These are phyloP conservation scores for Rhynchosporium agropyri DNA, from an alignment of 2,329 filamentous ascomycete species.

Conservation along the genomic window DNA sequence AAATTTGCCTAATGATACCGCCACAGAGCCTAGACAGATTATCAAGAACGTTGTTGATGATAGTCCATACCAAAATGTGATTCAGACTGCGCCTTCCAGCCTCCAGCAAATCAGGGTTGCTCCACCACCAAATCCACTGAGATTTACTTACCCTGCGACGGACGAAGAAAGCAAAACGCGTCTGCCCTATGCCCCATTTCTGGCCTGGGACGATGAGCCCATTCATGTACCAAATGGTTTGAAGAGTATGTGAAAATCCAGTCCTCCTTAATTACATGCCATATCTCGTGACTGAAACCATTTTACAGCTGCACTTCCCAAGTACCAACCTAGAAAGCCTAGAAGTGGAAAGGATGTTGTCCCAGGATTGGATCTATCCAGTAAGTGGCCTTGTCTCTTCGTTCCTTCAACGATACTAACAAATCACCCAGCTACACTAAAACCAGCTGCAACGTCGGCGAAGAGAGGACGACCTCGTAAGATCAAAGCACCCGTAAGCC, in stretches of 20 bases:
- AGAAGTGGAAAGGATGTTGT: constrained; percentile 39
- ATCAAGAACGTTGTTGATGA: constrained; percentile 23
- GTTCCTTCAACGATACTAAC: neutral
- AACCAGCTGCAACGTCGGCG: constrained; percentile 31
- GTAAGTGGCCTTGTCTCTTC: constrained; percentile 32
- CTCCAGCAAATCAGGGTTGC: constrained; percentile 24
- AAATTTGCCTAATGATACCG: constrained; percentile 23
- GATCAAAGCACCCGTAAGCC: constrained; percentile 32
- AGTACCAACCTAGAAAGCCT: constrained; percentile 40
- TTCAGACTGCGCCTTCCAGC: constrained; percentile 1
- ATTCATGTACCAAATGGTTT: constrained; percentile 36
- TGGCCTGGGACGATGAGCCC: constrained; percentile 35
- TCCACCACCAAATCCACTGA: constrained; percentile 26
- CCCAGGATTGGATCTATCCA: constrained; percentile 37
- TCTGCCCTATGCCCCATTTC: constrained; percentile 38
- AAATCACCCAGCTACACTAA: constrained; percentile 18
- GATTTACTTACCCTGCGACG: constrained; percentile 37
- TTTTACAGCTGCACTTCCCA: constrained; percentile 38
- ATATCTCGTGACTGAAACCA: neutral
- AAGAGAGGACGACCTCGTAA: constrained; percentile 36
- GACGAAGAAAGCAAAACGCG: constrained; percentile 19
- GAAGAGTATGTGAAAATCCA: constrained; percentile 36
- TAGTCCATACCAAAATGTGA: neutral
- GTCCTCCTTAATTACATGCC: neutral
- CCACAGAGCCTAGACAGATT: constrained; percentile 18